Evolutionary conservation across 345 rosid species (phyloP).

Genomic region (Citrus inodora): DNA sequence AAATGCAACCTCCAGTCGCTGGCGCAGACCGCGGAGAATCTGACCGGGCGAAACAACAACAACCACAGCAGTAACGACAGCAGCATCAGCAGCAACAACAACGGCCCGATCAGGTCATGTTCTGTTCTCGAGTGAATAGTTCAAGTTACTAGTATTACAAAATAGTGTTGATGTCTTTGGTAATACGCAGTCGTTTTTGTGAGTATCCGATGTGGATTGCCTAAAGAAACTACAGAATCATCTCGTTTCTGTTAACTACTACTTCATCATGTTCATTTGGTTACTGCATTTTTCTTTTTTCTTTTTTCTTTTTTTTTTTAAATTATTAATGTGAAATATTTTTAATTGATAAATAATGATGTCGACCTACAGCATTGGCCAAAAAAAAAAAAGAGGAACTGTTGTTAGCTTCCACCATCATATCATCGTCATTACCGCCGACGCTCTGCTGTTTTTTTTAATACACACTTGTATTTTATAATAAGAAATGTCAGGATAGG

Average conservation of each 20-base stretch:
- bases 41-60: constrained; percentile 16
- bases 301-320: neutral
- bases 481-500: neutral
- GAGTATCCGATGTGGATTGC: constrained; percentile 22
- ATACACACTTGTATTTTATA: neutral
- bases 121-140: neutral
- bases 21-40: constrained; percentile 35
- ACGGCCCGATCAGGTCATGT: neutral
- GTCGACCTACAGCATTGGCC: constrained; percentile 3
- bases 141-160: too few species aligned
- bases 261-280: neutral
- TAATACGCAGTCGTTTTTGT: constrained; percentile 30
- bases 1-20: constrained; percentile 42
- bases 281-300: neutral
- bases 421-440: constrained; percentile 13
- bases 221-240: neutral
- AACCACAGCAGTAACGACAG: neutral
- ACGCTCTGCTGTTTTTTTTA: neutral
- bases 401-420: neutral
- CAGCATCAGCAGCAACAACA: neutral
- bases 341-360: neutral
- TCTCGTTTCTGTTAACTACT: too few species aligned
- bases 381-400: neutral
- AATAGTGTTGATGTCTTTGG: neutral
- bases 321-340: constrained; percentile 13